These are phyloP conservation scores for Xylaria sp. DNA, from an alignment of 495 filamentous ascomycete genomes.

Conservation along the genomic window DNA sequence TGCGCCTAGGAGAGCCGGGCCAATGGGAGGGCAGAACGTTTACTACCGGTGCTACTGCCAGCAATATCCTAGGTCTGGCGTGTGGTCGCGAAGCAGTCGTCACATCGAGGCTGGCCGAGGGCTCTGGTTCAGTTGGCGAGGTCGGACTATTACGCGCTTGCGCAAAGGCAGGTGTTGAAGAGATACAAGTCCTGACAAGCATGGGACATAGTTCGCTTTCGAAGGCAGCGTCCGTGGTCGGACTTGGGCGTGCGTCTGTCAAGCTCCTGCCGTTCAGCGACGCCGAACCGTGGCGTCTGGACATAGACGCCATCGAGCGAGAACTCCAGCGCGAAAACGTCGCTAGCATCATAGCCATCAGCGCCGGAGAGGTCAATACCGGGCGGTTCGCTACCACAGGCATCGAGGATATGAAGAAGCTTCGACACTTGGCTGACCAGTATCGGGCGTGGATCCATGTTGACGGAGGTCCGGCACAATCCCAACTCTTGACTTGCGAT, in stretches of 20 bases:
- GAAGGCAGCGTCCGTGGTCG: slow-evolving; percentile 83
- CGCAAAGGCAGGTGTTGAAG: slow-evolving; percentile 63
- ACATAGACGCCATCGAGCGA: slow-evolving; percentile 63
- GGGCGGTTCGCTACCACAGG: slow-evolving; percentile 76
- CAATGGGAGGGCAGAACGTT: slow-evolving; percentile 71
- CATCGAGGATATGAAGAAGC: slow-evolving; percentile 62
- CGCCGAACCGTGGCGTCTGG: slow-evolving; percentile 68
- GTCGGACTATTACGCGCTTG: slow-evolving; percentile 73
- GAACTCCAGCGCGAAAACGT: slow-evolving; percentile 56
- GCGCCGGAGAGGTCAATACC: slow-evolving; percentile 90
- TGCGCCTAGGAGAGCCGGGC: slow-evolving; percentile 59
- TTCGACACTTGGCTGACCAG: slow-evolving; percentile 73
- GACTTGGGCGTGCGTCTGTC: slow-evolving; percentile 75
- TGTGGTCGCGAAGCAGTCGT: slow-evolving; percentile 76
- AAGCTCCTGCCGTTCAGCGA: slow-evolving; percentile 60
- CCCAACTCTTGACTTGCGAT: neutral
- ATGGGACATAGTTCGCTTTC: slow-evolving; percentile 81
- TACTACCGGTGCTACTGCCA: slow-evolving; percentile 88
- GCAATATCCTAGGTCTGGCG: slow-evolving; percentile 82
- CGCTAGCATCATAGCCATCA: slow-evolving; percentile 78
- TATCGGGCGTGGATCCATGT: slow-evolving; percentile 89
- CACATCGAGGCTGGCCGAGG: slow-evolving; percentile 43
- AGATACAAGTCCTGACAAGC: slow-evolving; percentile 79
- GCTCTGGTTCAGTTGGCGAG: slow-evolving; percentile 63
- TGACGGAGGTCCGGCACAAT: slow-evolving; percentile 66